Base-by-base conservation (phyloP, 169 alveolate genomes). In the Plasmodium fragile region DNA sequence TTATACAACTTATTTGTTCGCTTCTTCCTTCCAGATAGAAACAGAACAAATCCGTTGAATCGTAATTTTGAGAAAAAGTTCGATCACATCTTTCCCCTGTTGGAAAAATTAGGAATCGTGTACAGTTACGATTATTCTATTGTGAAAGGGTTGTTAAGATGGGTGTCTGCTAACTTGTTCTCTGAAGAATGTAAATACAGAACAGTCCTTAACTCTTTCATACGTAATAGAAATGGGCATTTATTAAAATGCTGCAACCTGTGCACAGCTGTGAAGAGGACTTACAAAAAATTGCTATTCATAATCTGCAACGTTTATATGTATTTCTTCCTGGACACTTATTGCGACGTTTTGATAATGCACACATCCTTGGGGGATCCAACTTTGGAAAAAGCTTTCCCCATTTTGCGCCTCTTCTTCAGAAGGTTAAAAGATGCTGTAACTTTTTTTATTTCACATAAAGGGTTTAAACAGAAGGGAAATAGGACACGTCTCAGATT, bases 51-150 rank as follows among this genome's bases (percentile, higher is more conserved):
- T 39, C 13, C 36, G 34, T 65, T 82, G 41, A 28, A 32, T 1
- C 10, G 13, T 10, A 73, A 45, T 71, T 83, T 43, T 28, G 18
- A 16, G 52, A 71, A 83, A 71, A 43, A 71, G 30, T 71, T 49
- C 78, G 30, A 83, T n/a, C 52, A 45, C 34, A 22, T 45, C 18
- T 45, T 83, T 71, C 36, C 78, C 11, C 25, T 59, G 32, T 65
- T 65, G 13, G 70, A n/a, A 39, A 83, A 83, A 71, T 83, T 83
- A 7, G 92, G 83, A 45, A 43, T 72, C 36, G 34, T 11, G 34
- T 13, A 83, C 34, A 45, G 25, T 70, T 72, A 72, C 28, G 59
- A 52, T 45, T 16, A 72, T 36, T 8, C n/a, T 2, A n/a, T 28
- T 22, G 55, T 70, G 72, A 39, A 30, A 6, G 52, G 49, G n/a